Evolutionary conservation across 2,329 filamentous ascomycete species (phyloP).

Genomic region (Colletotrichum cordylinicola): DNA sequence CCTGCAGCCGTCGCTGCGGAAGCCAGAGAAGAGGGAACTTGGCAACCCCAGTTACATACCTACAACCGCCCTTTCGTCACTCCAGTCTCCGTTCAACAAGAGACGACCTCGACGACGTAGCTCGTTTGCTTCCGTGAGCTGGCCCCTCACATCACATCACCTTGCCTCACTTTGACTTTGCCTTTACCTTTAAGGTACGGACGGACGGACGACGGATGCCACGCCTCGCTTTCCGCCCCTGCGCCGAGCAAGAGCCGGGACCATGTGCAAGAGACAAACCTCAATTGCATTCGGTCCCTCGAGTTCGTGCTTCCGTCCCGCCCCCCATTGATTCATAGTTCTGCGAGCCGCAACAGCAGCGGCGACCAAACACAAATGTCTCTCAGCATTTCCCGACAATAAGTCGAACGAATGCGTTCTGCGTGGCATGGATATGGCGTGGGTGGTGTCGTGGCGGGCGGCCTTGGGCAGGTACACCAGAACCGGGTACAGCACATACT

Average conservation of each 20-base stretch:
- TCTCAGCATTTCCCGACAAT: background rate
- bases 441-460: background rate
- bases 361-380: background rate
- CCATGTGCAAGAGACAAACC: background rate
- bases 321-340: background rate
- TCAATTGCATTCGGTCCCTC: background rate
- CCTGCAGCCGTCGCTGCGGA: conserved; percentile 2
- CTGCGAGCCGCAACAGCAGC: background rate
- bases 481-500: background rate
- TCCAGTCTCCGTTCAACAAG: conserved; percentile 1
- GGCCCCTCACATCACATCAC: background rate
- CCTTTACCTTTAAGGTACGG: background rate
- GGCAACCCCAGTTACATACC: conserved; percentile 4
- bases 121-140: background rate
- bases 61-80: background rate
- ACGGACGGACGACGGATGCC: background rate
- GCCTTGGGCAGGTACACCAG: background rate
- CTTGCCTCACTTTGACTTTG: background rate
- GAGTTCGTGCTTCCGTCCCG: background rate
- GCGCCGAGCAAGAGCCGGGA: background rate
- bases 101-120: conserved; percentile 11
- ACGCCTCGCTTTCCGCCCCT: background rate
- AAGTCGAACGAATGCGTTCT: background rate
- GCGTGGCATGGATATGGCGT: background rate
- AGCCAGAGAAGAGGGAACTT: background rate